Conservation (phyloP, 2,329 filamentous ascomycete species). For the Aspergillus fructus region DNA sequence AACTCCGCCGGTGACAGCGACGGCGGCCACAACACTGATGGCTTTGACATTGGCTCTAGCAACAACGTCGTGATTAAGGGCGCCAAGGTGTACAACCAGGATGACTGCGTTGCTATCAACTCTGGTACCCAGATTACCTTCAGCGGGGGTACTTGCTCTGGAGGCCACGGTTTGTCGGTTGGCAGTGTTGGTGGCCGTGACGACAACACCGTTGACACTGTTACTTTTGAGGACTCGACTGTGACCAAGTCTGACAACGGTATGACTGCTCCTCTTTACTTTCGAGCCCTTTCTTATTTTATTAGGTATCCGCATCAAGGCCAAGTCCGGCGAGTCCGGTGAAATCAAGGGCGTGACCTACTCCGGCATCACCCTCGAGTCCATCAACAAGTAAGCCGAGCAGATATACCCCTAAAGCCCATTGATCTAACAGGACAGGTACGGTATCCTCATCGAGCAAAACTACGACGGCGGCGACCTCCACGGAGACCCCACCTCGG, state of each 20-base stretch:
- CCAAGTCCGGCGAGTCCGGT: slow-evolving; percentile 52
- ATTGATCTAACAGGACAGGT: background rate
- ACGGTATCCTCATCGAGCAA: slow-evolving; percentile 60
- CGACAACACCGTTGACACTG: slow-evolving; percentile 55
- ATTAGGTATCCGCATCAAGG: slow-evolving; percentile 56
- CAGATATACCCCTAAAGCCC: no score
- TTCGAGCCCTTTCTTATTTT: background rate
- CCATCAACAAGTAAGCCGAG: slow-evolving; percentile 27
- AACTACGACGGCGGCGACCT: slow-evolving; percentile 54
- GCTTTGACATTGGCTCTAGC: slow-evolving; percentile 40
- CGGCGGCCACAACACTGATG: slow-evolving; percentile 55
- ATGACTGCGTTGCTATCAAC: slow-evolving; percentile 61
- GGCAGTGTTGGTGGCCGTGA: slow-evolving; percentile 58
- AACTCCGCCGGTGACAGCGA: slow-evolving; percentile 55
- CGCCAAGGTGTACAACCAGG: slow-evolving; percentile 57
- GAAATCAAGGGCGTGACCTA: slow-evolving; percentile 55
- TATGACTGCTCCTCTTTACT: no score
- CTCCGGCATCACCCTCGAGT: slow-evolving; percentile 40
- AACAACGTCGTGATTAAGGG: slow-evolving; percentile 51
- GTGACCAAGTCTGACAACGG: slow-evolving; percentile 55
- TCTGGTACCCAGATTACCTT: slow-evolving; percentile 47
- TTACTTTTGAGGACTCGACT: slow-evolving; percentile 51
- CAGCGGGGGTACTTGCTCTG: slow-evolving; percentile 30
- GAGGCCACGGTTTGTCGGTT: slow-evolving; percentile 56
- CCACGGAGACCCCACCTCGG: slow-evolving; percentile 37